Evolutionary conservation across 306 rosid species (phyloP).

Genomic region (Potentilla sterilis): DNA sequence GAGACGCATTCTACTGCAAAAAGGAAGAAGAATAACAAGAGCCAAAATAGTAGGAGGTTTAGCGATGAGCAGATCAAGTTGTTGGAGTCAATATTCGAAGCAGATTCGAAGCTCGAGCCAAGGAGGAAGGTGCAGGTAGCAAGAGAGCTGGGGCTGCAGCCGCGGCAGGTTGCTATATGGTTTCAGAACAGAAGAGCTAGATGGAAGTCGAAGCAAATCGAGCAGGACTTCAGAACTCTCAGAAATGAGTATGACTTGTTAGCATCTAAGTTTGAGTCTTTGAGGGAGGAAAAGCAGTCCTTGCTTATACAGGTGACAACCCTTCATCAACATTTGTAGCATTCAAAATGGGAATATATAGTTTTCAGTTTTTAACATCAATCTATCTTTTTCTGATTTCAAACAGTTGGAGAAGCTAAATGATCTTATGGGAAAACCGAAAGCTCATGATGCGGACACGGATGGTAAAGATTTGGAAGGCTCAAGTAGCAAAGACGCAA

Average conservation of each 20-base stretch:
- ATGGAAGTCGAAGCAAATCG: slow-evolving; percentile 83
- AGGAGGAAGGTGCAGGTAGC: slow-evolving; percentile 79
- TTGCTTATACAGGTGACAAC: slow-evolving; percentile 63
- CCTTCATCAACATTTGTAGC: not conserved
- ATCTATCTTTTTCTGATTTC: slow-evolving; percentile 17
- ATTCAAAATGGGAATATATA: not conserved
- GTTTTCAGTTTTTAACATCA: not conserved
- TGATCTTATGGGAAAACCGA: slow-evolving; percentile 37
- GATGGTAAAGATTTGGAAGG: slow-evolving; percentile 29
- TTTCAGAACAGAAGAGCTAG: slow-evolving; percentile 96
- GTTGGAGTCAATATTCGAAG: slow-evolving; percentile 68
- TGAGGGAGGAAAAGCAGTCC: slow-evolving; percentile 70
- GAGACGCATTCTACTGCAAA: slow-evolving; percentile 32
- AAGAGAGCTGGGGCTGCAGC: slow-evolving; percentile 80
- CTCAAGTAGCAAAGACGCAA: slow-evolving; percentile 36
- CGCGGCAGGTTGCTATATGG: slow-evolving; percentile 95
- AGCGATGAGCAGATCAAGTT: slow-evolving; percentile 72
- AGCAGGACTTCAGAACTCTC: slow-evolving; percentile 65
- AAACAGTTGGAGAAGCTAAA: slow-evolving; percentile 60
- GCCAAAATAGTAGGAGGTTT: slow-evolving; percentile 59
- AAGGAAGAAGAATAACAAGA: slow-evolving; percentile 50
- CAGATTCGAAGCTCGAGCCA: slow-evolving; percentile 81
- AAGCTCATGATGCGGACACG: slow-evolving; percentile 25
- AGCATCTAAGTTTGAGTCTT: slow-evolving; percentile 53
- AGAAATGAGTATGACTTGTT: slow-evolving; percentile 59